A percentile compares a stretch with the other conserved stretches of the same genome.
Evolutionary conservation across 148 eudicot species (phyloP).

Genomic region (Heliosperma pusillum): DNA sequence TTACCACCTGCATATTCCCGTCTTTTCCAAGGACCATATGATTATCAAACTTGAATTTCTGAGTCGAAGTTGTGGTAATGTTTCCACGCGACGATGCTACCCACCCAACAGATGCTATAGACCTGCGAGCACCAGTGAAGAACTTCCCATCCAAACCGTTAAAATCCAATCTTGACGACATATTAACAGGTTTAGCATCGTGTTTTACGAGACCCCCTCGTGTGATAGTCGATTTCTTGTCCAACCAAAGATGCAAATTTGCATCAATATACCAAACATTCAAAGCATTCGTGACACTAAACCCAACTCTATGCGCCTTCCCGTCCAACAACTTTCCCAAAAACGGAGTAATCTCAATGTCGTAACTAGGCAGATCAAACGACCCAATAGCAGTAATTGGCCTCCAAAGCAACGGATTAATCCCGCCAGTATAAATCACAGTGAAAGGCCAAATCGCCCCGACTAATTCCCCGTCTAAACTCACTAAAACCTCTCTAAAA

Average conservation of each 20-base stretch:
- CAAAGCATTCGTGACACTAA: slow-evolving; percentile 71
- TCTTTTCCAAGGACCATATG: slow-evolving; percentile 53
- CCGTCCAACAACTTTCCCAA: slow-evolving; percentile 74
- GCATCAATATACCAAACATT: slow-evolving; percentile 92
- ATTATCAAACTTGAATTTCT: slow-evolving; percentile 44
- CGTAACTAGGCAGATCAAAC: slow-evolving; percentile 77
- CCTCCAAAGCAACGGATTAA: slow-evolving; percentile 88
- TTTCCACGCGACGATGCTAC: slow-evolving; percentile 63
- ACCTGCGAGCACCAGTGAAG: slow-evolving; percentile 42
- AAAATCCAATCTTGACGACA: slow-evolving; percentile 35
- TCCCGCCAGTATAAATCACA: slow-evolving; percentile 80
- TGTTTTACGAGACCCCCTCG: slow-evolving; percentile 41
- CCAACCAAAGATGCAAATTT: slow-evolving; percentile 90
- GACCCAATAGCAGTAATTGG: slow-evolving; percentile 84
- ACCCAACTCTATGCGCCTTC: slow-evolving; percentile 46
- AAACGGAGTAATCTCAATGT: slow-evolving; percentile 80
- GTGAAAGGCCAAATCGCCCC: slow-evolving; percentile 91
- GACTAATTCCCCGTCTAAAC: slow-evolving; percentile 51
- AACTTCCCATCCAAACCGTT: slow-evolving; percentile 62
- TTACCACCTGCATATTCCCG: slow-evolving; percentile 50
- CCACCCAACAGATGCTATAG: slow-evolving; percentile 55
- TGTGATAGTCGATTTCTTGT: slow-evolving; percentile 37
- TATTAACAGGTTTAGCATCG: slow-evolving; percentile 19
- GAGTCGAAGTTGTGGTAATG: slow-evolving; percentile 44
- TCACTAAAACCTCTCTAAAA: slow-evolving; percentile 79